Evolutionary conservation across 2,329 filamentous ascomycete genomes (phyloP).

Genomic region (Penicillium sp.): DNA sequence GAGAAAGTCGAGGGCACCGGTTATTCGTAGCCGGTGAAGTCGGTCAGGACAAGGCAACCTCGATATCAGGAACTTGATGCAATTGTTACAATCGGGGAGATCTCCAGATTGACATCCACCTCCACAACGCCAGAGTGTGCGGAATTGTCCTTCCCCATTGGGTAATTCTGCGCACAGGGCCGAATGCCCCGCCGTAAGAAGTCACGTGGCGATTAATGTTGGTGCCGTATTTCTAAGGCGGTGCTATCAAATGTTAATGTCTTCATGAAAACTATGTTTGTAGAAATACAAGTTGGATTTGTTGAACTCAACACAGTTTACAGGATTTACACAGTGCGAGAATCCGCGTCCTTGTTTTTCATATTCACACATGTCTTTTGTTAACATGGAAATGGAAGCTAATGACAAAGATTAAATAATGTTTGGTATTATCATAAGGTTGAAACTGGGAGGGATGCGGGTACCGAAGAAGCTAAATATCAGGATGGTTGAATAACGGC

Average conservation of each 20-base stretch:
- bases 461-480: too few relatives aligned
- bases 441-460: too few relatives aligned
- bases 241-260: not conserved
- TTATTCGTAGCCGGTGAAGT: not conserved
- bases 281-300: too few relatives aligned
- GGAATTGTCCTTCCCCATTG: slow-evolving; percentile 25
- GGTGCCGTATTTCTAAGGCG: not conserved
- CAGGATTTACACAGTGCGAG: too few relatives aligned
- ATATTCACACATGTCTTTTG: too few relatives aligned
- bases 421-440: too few relatives aligned
- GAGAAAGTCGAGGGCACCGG: not conserved
- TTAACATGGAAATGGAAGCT: too few relatives aligned
- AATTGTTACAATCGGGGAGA: slow-evolving; percentile 6
- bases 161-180: slow-evolving; percentile 13
- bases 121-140: slow-evolving; percentile 23
- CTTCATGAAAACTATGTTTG: too few relatives aligned
- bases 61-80: not conserved
- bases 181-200: slow-evolving; percentile 18
- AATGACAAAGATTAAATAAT: too few relatives aligned
- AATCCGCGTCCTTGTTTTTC: too few relatives aligned
- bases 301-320: too few relatives aligned
- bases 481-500: too few relatives aligned
- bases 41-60: not conserved
- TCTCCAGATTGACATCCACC: slow-evolving; percentile 15
- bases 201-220: slow-evolving; percentile 14